Evolutionary conservation across 2,329 filamentous ascomycete genomes (phyloP), one percentile per base, ranked within the genome.

Genomic region (Meredithiella fracta): DNA sequence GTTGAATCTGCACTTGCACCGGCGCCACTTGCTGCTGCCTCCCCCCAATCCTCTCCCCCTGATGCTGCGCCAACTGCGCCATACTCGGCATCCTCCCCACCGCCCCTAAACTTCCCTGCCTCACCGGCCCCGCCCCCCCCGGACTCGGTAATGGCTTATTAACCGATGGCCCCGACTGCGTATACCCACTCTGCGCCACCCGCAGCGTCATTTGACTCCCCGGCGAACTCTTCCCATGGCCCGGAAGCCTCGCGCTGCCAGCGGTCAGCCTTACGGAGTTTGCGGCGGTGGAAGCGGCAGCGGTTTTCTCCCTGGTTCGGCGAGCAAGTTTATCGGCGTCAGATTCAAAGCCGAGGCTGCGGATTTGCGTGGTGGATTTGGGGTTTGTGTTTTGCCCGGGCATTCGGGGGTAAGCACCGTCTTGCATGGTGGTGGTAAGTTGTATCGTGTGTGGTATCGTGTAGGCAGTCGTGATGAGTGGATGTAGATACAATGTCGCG

Each of bases 341-440:
- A 11, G 47, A 23, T 47, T 57, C 55, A 22, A 57, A 57, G 2
- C 55, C 55, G 29, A 57, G 47, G 31, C 55, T 51, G 25, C 49
- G 38, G 15, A 57, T 44, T 20, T 54, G 50, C 14, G 55, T 53
- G 26, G 44, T 49, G 25, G 50, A 53, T 2, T 37, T n/a, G 14
- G 40, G 40, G n/a, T 25, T 49, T 14, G 29, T 25, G 29, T n/a
- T n/a, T n/a, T 53, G 55, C n/a, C 56, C 56, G 31, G 56, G 51
- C 23, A 54, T 40, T 14, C 52, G 51, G 31, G 56, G 56, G 37
- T 58, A 58, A 15, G 56, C 56, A 31, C 56, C 51, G 56, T 58
- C 47, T 34, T 58, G 56, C 40, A 52, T 23, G 25, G 40, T 44
- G 15, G 29, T n/a, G n/a, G 49, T n/a, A 3, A 26, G 17, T 34